phyloP scores from a whole-genome alignment of 331 rosid species.

The Erythrophleum ivorense region DNA sequence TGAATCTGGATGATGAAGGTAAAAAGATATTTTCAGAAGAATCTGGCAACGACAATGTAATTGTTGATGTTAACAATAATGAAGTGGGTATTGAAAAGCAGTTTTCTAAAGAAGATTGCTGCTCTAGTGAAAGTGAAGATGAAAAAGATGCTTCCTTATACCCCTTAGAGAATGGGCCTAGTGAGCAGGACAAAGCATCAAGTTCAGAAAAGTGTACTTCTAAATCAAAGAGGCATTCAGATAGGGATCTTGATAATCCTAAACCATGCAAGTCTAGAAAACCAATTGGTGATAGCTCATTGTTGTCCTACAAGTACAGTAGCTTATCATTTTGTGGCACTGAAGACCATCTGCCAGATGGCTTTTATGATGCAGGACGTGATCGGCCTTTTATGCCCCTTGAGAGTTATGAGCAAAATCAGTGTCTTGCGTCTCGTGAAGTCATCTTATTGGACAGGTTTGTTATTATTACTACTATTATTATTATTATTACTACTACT shows the following conservation, averaged over 20 bases:
- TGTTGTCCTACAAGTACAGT: conserved; percentile 70
- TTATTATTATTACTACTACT: too few species aligned
- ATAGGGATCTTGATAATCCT: conserved; percentile 74
- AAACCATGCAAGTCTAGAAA: conserved; percentile 89
- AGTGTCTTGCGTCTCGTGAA: conserved; percentile 82
- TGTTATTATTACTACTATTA: conserved; percentile 10
- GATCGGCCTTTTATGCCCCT: conserved; percentile 88
- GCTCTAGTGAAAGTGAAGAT: conserved; percentile 47
- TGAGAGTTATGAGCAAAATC: conserved; percentile 74
- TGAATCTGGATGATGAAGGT: conserved; percentile 46
- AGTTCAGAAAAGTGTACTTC: conserved; percentile 49
- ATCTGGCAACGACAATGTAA: conserved; percentile 46
- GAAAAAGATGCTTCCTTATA: conserved; percentile 54
- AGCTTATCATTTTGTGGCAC: conserved; percentile 66
- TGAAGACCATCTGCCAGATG: conserved; percentile 85
- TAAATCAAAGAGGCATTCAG: conserved; percentile 77
- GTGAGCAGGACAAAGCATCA: conserved; percentile 56
- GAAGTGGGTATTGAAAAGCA: conserved; percentile 53
- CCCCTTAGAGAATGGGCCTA: conserved; percentile 45
- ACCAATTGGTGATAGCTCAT: conserved; percentile 64
- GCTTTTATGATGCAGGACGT: conserved; percentile 98
- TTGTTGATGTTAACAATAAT: conserved; percentile 43
- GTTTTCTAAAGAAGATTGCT: conserved; percentile 54
- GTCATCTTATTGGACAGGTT: conserved; percentile 89
- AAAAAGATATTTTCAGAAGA: conserved; percentile 51